Evolutionary conservation across 1,139 yeast genomes (phyloP), one percentile per base, ranked within the genome.

Genomic region (Blastobotrys proliferans): DNA sequence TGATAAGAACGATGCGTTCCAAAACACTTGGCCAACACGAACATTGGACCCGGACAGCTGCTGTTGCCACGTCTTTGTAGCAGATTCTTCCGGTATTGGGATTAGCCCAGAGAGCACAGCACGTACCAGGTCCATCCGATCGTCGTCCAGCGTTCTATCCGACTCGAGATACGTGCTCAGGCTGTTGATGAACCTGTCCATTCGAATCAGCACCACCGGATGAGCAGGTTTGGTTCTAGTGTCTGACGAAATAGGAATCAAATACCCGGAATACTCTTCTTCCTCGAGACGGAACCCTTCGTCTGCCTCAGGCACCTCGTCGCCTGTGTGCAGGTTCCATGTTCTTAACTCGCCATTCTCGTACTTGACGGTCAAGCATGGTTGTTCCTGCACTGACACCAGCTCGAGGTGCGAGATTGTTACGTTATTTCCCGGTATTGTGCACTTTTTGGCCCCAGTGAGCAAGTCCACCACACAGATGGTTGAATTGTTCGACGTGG

Each of bases 401-500:
- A 20, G n/a, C n/a, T 35, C 29, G 31, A 54, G 36, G 3, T 35
- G 17, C 2, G 33, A 33, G 18, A 56, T 39, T 4, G 43, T 44
- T n/a, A 49, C 37, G 26, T 47, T 47, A 31, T 51, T 47, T 16
- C 60, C 57, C 1, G 60, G 58, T 2, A 55, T 45, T 11, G 40
- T 40, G 5, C 36, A 28, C 41, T 36, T 37, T 4, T 45, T 40
- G 3, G 40, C 29, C 13, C 46, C 47, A 4, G 45, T 35, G 6
- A 22, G 19, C 16, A 46, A 35, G 35, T 54, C 54, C 8, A 53
- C 43, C n/a, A 54, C 35, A 11, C 51, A 53, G 16, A 55, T 42
- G 2, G 54, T 45, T 21, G 51, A 47, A 33, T 48, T 45, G 10
- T 44, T 41, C 3, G 58, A 55, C 8, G 48, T 40, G 1, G 54